Percentiles rank a stretch among this genome's conserved stretches.
These are phyloP conservation scores for Clitoria ternatea DNA, from an alignment of 306 rosid genomes.

Conservation along the genomic window DNA sequence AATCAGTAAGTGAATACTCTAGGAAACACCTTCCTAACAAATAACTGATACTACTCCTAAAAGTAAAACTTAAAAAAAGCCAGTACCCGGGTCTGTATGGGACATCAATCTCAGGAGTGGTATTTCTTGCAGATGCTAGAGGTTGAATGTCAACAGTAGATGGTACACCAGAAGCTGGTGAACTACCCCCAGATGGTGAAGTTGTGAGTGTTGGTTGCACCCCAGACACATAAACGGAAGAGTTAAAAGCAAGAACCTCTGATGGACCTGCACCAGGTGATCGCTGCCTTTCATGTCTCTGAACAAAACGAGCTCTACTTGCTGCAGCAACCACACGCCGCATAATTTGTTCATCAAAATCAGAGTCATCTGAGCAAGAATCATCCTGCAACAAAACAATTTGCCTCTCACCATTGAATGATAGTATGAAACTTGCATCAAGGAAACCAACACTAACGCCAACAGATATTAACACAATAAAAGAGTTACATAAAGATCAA, in stretches of 20 bases:
- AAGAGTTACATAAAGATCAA: neutral
- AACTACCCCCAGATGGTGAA: conserved; percentile 40
- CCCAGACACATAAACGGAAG: conserved; percentile 30
- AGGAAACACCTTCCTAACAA: neutral
- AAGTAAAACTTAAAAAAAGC: neutral
- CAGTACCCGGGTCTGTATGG: conserved; percentile 53
- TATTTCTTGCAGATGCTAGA: conserved; percentile 23
- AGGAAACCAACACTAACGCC: conserved; percentile 3
- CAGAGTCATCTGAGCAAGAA: conserved; percentile 61
- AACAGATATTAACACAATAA: neutral
- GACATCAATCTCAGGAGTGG: conserved; percentile 28
- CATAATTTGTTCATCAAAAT: conserved; percentile 69
- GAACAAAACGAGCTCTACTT: conserved; percentile 50
- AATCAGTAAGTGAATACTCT: neutral
- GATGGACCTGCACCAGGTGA: conserved; percentile 57
- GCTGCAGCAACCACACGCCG: conserved; percentile 67
- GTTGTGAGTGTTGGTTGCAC: conserved; percentile 30
- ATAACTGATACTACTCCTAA: neutral
- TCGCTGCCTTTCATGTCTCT: conserved; percentile 60
- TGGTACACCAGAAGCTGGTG: conserved; percentile 32
- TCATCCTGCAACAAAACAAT: conserved; percentile 52
- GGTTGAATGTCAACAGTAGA: conserved; percentile 31
- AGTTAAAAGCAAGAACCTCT: conserved; percentile 32
- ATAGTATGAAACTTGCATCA: neutral
- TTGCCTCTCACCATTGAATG: conserved; percentile 2